Conservation (phyloP, 2,329 filamentous ascomycete species). For the Sarocladium strictum region DNA sequence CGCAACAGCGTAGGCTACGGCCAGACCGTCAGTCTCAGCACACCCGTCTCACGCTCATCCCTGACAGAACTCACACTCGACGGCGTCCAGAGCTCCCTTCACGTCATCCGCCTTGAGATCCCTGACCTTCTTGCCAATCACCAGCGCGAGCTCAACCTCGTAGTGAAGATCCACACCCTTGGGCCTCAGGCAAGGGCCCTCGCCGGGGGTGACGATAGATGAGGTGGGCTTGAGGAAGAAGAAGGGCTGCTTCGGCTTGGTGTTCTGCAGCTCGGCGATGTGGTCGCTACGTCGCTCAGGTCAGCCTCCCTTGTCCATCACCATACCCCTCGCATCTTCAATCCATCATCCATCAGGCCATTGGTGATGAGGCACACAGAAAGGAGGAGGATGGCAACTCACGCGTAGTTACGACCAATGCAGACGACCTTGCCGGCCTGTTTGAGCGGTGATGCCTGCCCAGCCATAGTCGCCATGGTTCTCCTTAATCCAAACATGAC, state of each 20-base stretch:
- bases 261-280: slow-evolving; percentile 84
- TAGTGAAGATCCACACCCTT: slow-evolving; percentile 83
- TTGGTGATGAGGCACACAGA: slow-evolving; percentile 2
- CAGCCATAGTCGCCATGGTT: slow-evolving; percentile 35
- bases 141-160: slow-evolving; percentile 87
- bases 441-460: slow-evolving; percentile 41
- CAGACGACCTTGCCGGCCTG: slow-evolving; percentile 75
- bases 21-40: not conserved
- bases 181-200: slow-evolving; percentile 76
- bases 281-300: slow-evolving; percentile 60
- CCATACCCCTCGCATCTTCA: slow-evolving; percentile 21
- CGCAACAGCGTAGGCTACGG: slow-evolving; percentile 72
- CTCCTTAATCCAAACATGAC: slow-evolving; percentile 31
- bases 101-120: slow-evolving; percentile 72
- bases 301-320: slow-evolving; percentile 10
- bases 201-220: slow-evolving; percentile 72
- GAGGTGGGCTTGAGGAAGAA: slow-evolving; percentile 97
- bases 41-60: no score
- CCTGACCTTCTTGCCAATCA: slow-evolving; percentile 75
- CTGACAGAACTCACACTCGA: slow-evolving; percentile 61
- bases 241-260: slow-evolving; percentile 87
- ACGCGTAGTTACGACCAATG: slow-evolving; percentile 96
- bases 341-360: not conserved
- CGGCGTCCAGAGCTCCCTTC: slow-evolving; percentile 71
- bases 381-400: slow-evolving; percentile 26